Evolutionary conservation across 108 stramenopile genomes (phyloP), one percentile per base, ranked within the genome.

Genomic region (Skeletonema tropicum): DNA sequence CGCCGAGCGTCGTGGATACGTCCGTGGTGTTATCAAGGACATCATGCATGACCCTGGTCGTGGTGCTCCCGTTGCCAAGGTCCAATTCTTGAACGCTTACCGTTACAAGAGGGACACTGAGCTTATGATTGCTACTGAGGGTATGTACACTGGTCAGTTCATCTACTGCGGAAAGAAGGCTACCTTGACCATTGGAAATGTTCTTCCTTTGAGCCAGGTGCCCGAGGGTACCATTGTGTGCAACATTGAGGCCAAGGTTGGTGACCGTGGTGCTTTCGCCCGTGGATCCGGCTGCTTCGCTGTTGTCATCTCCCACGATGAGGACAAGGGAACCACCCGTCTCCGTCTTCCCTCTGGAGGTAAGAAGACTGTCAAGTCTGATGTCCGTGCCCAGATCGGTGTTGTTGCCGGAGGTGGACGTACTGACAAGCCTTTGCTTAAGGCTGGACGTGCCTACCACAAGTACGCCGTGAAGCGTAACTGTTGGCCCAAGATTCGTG

Each of bases 401-500:
- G 93, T 99, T 73, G 95, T 99, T 55, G 99, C 98, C 59, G 99
- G 99, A 69, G 99, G 98, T 66, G 99, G 99, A 64, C 97, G 99
- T 82, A 98, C 98, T 55, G 99, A 99, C 90, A 99, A 99, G 92
- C 99, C 99, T 60, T 80, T 99, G 71, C 88, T 99, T 68, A 99
- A 99, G 98, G 99, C 99, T 48, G 99, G 99, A 74, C 84, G 90
- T 71, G 99, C 99, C 45, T 99, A 93, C 97, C 97, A 99, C 98
- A 99, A 99, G 96, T 99, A 97, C 86, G 92, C 96, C 78, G 99
- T 98, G 64, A 99, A 99, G 94, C 92, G 99, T 59, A 99, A 99
- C 96, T 98, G 98, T 93, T 99, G 99, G 99, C 99, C 99, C 63
- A 97, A 95, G 92, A 98, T 99, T 85, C 91, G 99, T 85, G 99